phyloP scores from a whole-genome alignment of 257 asterid species.

The Solanum ossicruentum region DNA sequence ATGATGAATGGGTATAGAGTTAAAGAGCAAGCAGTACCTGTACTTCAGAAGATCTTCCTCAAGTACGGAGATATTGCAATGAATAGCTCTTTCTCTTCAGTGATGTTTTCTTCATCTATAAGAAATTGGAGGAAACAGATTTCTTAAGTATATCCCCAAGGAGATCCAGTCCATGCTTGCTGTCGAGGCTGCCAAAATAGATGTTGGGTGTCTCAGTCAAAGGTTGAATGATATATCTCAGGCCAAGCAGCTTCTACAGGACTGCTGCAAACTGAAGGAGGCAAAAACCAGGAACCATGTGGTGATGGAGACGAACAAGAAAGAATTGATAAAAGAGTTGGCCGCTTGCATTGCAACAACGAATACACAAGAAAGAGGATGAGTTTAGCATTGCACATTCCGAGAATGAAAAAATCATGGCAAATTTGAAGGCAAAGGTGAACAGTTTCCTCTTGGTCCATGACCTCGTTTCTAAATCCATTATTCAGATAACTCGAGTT shows the following conservation, averaged over 20 bases:
- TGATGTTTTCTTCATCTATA: background rate
- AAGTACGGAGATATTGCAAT: conserved; percentile 7
- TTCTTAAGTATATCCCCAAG: background rate
- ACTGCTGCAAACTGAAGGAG: background rate
- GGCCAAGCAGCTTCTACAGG: background rate
- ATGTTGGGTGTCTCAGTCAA: background rate
- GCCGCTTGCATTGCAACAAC: background rate
- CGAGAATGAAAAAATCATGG: background rate
- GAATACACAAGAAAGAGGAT: background rate
- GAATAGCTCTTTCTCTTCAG: background rate
- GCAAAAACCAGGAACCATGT: background rate
- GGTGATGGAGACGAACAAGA: background rate
- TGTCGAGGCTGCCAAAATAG: background rate
- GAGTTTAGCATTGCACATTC: background rate
- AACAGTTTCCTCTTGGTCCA: background rate
- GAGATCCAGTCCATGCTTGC: background rate
- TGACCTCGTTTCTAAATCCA: no score
- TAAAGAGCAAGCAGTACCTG: background rate
- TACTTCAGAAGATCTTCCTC: background rate
- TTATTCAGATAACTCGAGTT: no score
- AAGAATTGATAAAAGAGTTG: background rate
- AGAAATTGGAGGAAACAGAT: background rate
- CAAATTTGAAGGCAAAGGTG: background rate
- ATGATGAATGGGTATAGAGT: background rate
- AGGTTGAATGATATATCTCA: background rate